Percentiles rank a stretch among this genome's conserved stretches.
Conservation (phyloP, 768 basidiomycete genomes). For the Saitozyma sp. region DNA sequence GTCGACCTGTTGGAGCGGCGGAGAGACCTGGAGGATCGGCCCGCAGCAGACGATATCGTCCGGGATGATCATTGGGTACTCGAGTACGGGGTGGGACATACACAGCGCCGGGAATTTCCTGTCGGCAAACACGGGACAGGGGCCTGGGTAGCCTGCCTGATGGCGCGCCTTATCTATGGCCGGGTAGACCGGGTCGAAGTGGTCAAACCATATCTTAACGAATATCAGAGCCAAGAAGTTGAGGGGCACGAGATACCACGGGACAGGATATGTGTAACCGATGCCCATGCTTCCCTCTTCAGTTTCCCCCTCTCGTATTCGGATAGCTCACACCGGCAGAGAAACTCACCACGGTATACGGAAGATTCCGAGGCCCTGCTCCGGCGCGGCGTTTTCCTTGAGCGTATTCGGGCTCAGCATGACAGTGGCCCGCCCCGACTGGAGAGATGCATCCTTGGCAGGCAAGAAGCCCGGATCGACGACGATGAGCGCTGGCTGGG, state of each 20-base stretch:
- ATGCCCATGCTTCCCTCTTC: constrained; percentile 14
- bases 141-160: constrained; percentile 16
- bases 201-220: too few relatives aligned
- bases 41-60: constrained; percentile 16
- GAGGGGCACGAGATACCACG: constrained; percentile 21
- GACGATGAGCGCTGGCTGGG: constrained; percentile 17
- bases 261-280: constrained; percentile 19
- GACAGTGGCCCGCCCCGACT: constrained; percentile 1
- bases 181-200: constrained; percentile 10
- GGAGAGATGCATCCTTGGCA: constrained; percentile 16
- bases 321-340: neutral
- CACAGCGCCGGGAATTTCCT: constrained; percentile 2
- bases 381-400: constrained; percentile 13
- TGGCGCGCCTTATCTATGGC: constrained; percentile 16
- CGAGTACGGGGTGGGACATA: constrained; percentile 22
- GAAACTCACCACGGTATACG: constrained; percentile 16
- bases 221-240: constrained; percentile 13
- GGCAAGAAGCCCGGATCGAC: constrained; percentile 7
- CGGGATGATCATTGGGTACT: constrained; percentile 13
- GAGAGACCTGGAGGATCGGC: constrained; percentile 16
- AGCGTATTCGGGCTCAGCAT: constrained; percentile 23
- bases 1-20: constrained; percentile 14
- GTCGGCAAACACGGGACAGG: constrained; percentile 3
- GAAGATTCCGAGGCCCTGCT: constrained; percentile 13
- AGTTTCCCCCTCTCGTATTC: too few relatives aligned